Base-by-base conservation (phyloP, 208 protist genomes). In the Crithidia mellificae region DNA sequence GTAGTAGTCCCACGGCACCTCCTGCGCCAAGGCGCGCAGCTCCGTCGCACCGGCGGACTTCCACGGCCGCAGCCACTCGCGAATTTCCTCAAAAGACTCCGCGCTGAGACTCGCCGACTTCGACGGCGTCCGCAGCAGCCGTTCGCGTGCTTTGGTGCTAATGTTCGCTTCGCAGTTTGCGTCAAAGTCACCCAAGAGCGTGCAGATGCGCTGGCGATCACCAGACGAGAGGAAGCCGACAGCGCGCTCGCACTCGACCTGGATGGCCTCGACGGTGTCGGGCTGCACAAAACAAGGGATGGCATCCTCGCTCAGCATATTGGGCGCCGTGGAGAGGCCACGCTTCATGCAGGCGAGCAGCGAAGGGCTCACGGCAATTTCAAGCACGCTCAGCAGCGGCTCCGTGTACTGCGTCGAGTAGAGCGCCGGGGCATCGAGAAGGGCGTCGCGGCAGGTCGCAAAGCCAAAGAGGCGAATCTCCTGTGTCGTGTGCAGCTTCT, bases 1-100 rank as follows among this genome's bases (percentile, higher is more conserved):
- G 57, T 91, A 91, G 61, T 90, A 88, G 61, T 93, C 88, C 85
- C 84, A 93, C 19, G 88, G 82, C 24, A 93, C 78, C 67, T 93
- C 88, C 41, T 67, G 69, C 22, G 77, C 84, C 20, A 90, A 49
- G 4, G 55, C 56, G 12, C 34, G 47, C 50, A 74, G 64, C 17
- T 49, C 61, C 6, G 72, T 52, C 15, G 59, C 66, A 6, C 58
- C 46, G 19, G 72, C 25, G 7, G 38, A 51, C 11, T 74, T 55
- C 77, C 82, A 90, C 43, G 87, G 87, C 39, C 64, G 70, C 24
- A 90, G 69, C 87, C 84, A 90, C 72, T 90, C 84, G 27, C 44
- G 47, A 27, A 83, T 56, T 63, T 76, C 57, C 41, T 84, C 39
- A 34, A 73, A 63, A 19, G 52, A 62, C 51, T 80, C 76, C 2